phyloP scores from a whole-genome alignment of 129 eudicot species.

The sunflower (Helianthus annuus) region HanXRQr2.0-SUNRISE NC_035441.2:140858879-140859378 shows the following conservation, averaged over 20 bases:
- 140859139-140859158: not conserved
- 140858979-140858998: not conserved
- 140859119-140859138: constrained; percentile 86
- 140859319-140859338: constrained; percentile 89
- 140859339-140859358: constrained; percentile 78
- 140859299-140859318: constrained; percentile 87
- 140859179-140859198: not conserved
- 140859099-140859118: constrained; percentile 92
- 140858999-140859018: constrained; percentile 18
- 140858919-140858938: constrained; percentile 72
- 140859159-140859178: too few relatives aligned
- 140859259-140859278: constrained; percentile 84
- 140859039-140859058: constrained; percentile 55
- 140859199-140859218: constrained; percentile 62
- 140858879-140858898: constrained; percentile 80
- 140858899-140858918: constrained; percentile 77
- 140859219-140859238: constrained; percentile 91
- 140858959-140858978: not conserved
- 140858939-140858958: constrained; percentile 32
- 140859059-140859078: too few relatives aligned
- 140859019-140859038: constrained; percentile 86
- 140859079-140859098: constrained; percentile 68
- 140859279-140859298: constrained; percentile 94
- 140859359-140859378: constrained; percentile 65
- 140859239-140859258: constrained; percentile 96